Evolutionary conservation across 257 asterid species (phyloP), one percentile per base, ranked within the genome.

Genomic region (Fraxinus americana): DNA sequence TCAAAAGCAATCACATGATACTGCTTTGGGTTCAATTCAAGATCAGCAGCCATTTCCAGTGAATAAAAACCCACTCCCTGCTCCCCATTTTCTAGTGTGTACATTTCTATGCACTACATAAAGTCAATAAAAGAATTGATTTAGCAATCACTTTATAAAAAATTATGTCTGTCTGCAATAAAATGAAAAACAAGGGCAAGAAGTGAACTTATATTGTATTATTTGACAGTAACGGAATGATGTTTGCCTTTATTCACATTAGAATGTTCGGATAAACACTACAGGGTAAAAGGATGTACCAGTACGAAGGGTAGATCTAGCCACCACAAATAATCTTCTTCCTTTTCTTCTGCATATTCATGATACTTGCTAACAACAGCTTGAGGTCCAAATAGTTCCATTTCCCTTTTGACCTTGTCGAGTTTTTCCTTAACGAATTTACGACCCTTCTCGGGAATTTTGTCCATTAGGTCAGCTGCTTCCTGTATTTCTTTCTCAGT

Each of bases 291-390:
- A 73, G 77, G 63, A 35, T 11, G 80, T 88, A 96, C 99, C 96
- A 93, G 81, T 32, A 96, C 86, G 82, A 36, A 80, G 21, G 97
- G 94, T 78, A 96, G 90, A 87, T 96, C 99, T 29, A 96, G 91
- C 99, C 99, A 96, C 99, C 99, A 96, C 79, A 96, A 85, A 81
- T 90, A 88, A 83, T 96, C 99, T 76, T 89, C 95, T 86, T 87
- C 98, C 82, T 91, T 87, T 30, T 89, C 94, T 57, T 93, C 95
- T 70, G 92, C 86, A 89, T 92, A 96, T 80, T 93, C 99, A 25
- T 94, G 89, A 76, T 96, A 96, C 88, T 96, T 96, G 90, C 96
- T 91, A 83, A 91, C 96, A 71, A 96, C 98, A 77, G 98, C 97
- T 80, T 89, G 96, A 57, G 97, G 95, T 54, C 99, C 99, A 79